phyloP scores from a whole-genome alignment of 768 basidiomycete genomes.

The Boletus pseudo-olivaceus region DNA sequence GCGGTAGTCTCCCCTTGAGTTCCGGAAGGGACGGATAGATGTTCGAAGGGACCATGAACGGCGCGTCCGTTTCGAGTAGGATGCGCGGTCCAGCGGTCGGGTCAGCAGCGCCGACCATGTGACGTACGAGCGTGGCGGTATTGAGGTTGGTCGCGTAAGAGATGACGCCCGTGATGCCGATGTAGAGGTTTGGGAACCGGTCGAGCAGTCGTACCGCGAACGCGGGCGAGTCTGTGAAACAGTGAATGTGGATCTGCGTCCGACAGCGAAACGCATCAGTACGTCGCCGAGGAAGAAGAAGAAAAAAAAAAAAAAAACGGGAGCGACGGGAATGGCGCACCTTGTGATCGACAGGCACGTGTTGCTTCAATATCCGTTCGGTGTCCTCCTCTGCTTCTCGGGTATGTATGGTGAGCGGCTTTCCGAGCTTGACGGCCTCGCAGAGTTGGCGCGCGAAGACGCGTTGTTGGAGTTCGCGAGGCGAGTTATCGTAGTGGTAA shows the following conservation, averaged over 20 bases:
- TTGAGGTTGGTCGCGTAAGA: conserved; percentile 74
- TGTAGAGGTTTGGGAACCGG: conserved; percentile 78
- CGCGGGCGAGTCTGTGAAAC: conserved; percentile 79
- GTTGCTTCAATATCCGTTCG: conserved; percentile 69
- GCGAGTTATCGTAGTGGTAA: conserved; percentile 79
- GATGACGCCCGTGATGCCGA: conserved; percentile 85
- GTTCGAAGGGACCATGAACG: conserved; percentile 81
- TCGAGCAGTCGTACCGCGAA: conserved; percentile 69
- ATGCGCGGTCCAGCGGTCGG: no score
- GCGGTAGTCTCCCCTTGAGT: conserved; percentile 57
- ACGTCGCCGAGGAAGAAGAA: no score
- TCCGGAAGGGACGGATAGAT: conserved; percentile 54
- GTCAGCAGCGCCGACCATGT: conserved; percentile 45
- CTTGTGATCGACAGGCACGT: conserved; percentile 67
- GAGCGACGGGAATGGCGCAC: no score
- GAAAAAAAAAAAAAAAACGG: no score
- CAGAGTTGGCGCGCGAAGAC: conserved; percentile 68
- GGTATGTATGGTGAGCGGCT: conserved; percentile 84
- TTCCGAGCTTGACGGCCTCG: conserved; percentile 62
- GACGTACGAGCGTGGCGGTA: conserved; percentile 63
- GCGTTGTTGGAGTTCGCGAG: conserved; percentile 60
- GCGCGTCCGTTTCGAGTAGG: conserved; percentile 82
- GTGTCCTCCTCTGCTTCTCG: conserved; percentile 84
- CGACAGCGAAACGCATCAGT: no score
- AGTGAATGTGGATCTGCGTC: conserved; percentile 89